A percentile compares a stretch with the other conserved stretches of the same genome.
Evolutionary conservation across 805 yeast species (phyloP).

Genomic region (Suhomyces vadensis): DNA sequence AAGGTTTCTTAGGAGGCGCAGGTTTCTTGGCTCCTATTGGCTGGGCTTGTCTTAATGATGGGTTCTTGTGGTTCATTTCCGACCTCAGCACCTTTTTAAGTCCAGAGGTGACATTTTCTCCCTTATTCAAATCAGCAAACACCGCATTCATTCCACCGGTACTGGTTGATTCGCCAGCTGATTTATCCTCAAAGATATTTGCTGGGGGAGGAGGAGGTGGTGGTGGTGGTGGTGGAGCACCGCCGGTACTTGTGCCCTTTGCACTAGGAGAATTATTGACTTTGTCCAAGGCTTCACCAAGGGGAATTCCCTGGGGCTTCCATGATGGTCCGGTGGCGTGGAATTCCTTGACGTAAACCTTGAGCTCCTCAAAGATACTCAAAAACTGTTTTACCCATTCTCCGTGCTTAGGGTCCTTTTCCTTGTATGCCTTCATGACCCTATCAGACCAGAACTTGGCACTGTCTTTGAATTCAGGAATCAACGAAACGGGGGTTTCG

Average conservation of each 20-base stretch:
- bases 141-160: slow-evolving; percentile 78
- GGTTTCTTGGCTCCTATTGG: slow-evolving; percentile 52
- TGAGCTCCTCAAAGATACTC: slow-evolving; percentile 66
- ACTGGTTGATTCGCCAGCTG: slow-evolving; percentile 19
- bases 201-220: slow-evolving; percentile 93
- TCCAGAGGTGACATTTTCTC: slow-evolving; percentile 79
- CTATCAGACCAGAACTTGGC: slow-evolving; percentile 95
- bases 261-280: slow-evolving; percentile 6
- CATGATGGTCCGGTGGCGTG: slow-evolving; percentile 87
- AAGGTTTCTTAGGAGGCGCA: slow-evolving; percentile 81
- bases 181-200: slow-evolving; percentile 46
- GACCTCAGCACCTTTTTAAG: slow-evolving; percentile 91
- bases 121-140: slow-evolving; percentile 86
- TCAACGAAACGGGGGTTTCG: slow-evolving; percentile 69
- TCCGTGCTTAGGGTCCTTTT: slow-evolving; percentile 62
- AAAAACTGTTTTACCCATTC: slow-evolving; percentile 79
- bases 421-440: slow-evolving; percentile 81
- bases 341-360: slow-evolving; percentile 69
- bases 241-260: slow-evolving; percentile 23
- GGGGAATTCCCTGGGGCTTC: slow-evolving; percentile 58
- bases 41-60: slow-evolving; percentile 67
- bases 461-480: slow-evolving; percentile 85
- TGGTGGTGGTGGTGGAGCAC: slow-evolving; percentile 55
- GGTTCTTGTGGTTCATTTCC: slow-evolving; percentile 92
- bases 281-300: slow-evolving; percentile 49